These are phyloP conservation scores for Neurospora africana DNA, from an alignment of 495 filamentous ascomycete species.

Conservation along the genomic window DNA sequence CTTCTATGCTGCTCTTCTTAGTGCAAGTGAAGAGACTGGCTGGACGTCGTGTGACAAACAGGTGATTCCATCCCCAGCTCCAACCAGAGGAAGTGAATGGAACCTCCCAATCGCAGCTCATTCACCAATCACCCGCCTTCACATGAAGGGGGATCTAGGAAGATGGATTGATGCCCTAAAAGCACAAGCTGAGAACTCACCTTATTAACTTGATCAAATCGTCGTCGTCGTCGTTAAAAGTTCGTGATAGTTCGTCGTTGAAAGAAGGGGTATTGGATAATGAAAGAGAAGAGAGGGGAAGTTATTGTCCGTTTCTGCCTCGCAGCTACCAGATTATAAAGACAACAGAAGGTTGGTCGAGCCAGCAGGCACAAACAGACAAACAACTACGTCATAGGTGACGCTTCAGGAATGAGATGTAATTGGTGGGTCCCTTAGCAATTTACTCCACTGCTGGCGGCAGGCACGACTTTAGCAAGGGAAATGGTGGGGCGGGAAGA, in stretches of 20 bases:
- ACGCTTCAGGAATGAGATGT: constrained; percentile 2
- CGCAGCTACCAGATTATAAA: not conserved
- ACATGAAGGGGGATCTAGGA: not conserved
- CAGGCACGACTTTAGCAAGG: not conserved
- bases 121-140: not conserved
- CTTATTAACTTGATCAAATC: not conserved
- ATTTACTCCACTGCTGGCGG: not conserved
- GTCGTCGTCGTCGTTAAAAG: not conserved
- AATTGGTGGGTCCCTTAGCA: not conserved
- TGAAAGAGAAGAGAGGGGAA: not conserved
- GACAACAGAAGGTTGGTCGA: not conserved
- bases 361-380: not conserved
- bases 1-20: not conserved
- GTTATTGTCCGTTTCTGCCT: not conserved
- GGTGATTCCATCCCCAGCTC: not conserved
- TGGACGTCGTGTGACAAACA: not conserved
- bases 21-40: not conserved
- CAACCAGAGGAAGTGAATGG: not conserved
- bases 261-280: not conserved
- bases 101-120: not conserved
- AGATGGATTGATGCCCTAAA: not conserved
- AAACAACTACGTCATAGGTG: constrained; percentile 18
- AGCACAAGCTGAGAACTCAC: not conserved
- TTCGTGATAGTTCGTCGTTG: not conserved
- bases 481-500: not conserved